Base-by-base conservation (phyloP, 2,329 filamentous ascomycete species). In the Talaromyces rugulosus region DNA sequence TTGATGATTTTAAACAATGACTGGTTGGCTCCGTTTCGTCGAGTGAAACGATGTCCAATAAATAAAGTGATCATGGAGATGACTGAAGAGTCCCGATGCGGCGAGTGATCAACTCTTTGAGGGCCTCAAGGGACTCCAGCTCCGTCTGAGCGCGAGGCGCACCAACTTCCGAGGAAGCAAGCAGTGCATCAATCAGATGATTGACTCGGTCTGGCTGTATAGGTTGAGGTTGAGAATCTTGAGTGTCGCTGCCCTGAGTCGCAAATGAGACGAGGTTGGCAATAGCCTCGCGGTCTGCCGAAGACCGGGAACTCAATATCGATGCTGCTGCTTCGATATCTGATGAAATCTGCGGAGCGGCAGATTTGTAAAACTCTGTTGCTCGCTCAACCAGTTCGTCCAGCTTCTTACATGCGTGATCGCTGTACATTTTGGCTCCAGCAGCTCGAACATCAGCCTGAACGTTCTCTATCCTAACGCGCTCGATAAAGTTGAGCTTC, bases 401-500 rank as follows among this genome's bases (percentile, higher is more conserved):
- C 50, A 70, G 59, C 50, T 69, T 63, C 18, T 63, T 53, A 50
- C 65, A 67, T 4, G 70, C 68, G 52, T 73, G 68, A n/a, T 70
- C 62, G 31, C 66, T 64, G 51, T 69, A 72, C 27, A 57, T 66
- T 23, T 65, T 63, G 27, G 68, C 67, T 4, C 58, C 64, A 18
- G 59, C 63, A 56, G 67, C 68, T 30, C 65, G 66, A 53, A 67
- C 59, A 28, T 66, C 64, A 18, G 62, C 31, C 28, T 68, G 65
- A 14, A 65, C 60, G 53, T 68, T 66, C 63, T 71, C 67, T 77
- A 73, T 74, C 71, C 85, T 86, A 66, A 86, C 79, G 65, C 82
- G 83, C 70, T 82, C 79, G 63, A 96, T 86, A 73, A 96, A 92
- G 71, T 92, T 87, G 12, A 87, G 80, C 69, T 89, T 83, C 67